Base-by-base conservation (phyloP, 148 eudicot species). In the Hydrangea macrophylla region DNA sequence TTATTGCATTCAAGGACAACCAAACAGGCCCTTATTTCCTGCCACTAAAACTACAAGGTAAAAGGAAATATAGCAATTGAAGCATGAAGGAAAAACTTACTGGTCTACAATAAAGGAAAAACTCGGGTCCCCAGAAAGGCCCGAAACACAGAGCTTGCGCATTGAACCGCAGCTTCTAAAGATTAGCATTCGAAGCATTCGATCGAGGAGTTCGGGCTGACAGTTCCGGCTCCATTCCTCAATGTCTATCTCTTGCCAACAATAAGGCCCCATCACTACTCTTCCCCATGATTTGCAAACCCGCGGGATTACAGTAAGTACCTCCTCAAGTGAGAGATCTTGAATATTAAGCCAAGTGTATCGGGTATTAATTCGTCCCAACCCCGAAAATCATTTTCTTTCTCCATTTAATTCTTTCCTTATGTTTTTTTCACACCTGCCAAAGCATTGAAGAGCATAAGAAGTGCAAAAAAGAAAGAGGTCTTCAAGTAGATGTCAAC, bases 181-280 rank as follows among this genome's bases (percentile, higher is more conserved):
- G 9, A 91, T 62, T 7, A 91, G 77, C 77, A 86, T 58, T 26
- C 58, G 79, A 67, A 91, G 86, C 94, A 91, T 91, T 20, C 77
- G 82, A 74, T 88, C 89, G 24, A 91, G 48, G 55, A 70, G 71
- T 55, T 83, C 84, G 25, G 89, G 78, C 25, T 76, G 67, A 57
- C 78, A 76, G 13, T 76, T 69, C 20, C 78, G 75, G 70, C 97
- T 91, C 94, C 94, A 91, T 23, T 88, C 89, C 74, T 82, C 83
- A 45, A 91, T 84, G 61, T 91, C 86, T 9, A 91, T 91, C 74
- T 91, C 88, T 65, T 84, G 86, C 97, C 97, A 91, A 63, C 97
- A 91, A 69, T 91, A 88, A 8, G 94, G 94, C 25, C 97, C 94
- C 74, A 64, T 70, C 10, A 84, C 88, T n/a, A 79, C 90, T 51